Percentiles rank a stretch among this genome's conserved stretches.
These are phyloP conservation scores for Aspergillus fructus DNA, from an alignment of 2,329 filamentous ascomycete genomes.

Conservation along the genomic window DNA sequence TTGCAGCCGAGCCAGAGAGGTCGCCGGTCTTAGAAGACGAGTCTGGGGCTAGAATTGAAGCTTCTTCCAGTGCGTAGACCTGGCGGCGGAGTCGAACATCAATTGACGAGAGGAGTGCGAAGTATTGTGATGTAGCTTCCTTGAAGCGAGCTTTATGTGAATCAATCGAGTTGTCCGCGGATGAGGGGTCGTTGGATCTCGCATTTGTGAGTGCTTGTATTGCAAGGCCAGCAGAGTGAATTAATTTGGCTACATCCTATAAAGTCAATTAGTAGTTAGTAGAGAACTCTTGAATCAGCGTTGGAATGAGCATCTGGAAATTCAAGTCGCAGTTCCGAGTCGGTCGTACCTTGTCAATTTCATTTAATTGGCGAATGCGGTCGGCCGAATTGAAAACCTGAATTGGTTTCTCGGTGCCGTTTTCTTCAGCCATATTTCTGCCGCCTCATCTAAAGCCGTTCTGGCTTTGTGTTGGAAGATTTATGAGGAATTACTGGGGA, in stretches of 20 bases:
- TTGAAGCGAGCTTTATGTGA: constrained; percentile 62
- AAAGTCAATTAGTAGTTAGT: constrained; percentile 6
- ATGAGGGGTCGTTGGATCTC: constrained; percentile 33
- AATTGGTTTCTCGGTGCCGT: constrained; percentile 24
- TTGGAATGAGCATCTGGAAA: background rate
- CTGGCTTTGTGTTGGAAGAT: background rate
- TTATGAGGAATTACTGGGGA: background rate
- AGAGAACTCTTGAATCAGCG: background rate
- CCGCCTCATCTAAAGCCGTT: background rate
- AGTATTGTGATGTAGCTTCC: constrained; percentile 59
- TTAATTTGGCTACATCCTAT: constrained; percentile 54
- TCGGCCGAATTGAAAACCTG: constrained; percentile 67
- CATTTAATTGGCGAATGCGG: constrained; percentile 75
- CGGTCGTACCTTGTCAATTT: constrained; percentile 65
- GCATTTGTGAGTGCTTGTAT: constrained; percentile 62
- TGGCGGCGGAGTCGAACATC: constrained; percentile 73
- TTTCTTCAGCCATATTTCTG: constrained; percentile 24
- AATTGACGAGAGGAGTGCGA: constrained; percentile 70
- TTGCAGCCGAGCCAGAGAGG: constrained; percentile 27
- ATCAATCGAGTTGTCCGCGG: constrained; percentile 45
- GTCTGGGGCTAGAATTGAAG: constrained; percentile 63
- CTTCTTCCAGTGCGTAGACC: constrained; percentile 78
- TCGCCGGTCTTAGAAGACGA: constrained; percentile 34
- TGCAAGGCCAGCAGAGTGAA: constrained; percentile 61
- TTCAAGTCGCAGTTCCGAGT: background rate